These are phyloP conservation scores for Aegle marmelos DNA, from an alignment of 345 rosid species.

Conservation along the genomic window DNA sequence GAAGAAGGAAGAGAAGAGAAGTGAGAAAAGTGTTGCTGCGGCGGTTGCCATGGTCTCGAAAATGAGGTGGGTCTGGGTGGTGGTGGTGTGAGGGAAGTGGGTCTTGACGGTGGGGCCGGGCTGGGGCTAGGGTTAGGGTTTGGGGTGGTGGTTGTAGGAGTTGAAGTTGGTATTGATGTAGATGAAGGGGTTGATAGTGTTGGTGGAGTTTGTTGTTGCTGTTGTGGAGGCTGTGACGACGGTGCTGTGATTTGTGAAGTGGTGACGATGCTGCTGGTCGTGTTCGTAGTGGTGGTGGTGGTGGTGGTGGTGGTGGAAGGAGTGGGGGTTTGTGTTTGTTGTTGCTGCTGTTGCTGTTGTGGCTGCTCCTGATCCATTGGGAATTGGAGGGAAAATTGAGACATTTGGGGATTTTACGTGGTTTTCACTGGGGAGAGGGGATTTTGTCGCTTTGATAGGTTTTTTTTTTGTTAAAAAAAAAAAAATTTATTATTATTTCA, in stretches of 20 bases:
- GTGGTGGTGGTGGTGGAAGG: constrained; percentile 9
- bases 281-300: neutral
- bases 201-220: constrained; percentile 6
- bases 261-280: constrained; percentile 5
- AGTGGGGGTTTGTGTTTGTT: neutral
- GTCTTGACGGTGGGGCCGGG: constrained; percentile 26
- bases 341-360: neutral
- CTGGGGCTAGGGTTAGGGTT: constrained; percentile 27
- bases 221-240: constrained; percentile 5
- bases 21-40: constrained; percentile 53
- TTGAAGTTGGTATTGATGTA: constrained; percentile 31
- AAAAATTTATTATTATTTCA: too few species aligned
- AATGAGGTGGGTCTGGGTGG: constrained; percentile 33
- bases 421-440: neutral
- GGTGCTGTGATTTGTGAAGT: neutral
- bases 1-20: constrained; percentile 41
- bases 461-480: too few species aligned
- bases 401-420: neutral
- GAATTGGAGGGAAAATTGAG: neutral
- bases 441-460: neutral
- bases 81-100: constrained; percentile 26
- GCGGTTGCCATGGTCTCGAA: constrained; percentile 76
- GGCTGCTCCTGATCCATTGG: neutral
- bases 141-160: constrained; percentile 21
- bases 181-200: constrained; percentile 8